Conservation (phyloP, 306 rosid genomes). For the Amphicarpaea edgeworthii region DNA sequence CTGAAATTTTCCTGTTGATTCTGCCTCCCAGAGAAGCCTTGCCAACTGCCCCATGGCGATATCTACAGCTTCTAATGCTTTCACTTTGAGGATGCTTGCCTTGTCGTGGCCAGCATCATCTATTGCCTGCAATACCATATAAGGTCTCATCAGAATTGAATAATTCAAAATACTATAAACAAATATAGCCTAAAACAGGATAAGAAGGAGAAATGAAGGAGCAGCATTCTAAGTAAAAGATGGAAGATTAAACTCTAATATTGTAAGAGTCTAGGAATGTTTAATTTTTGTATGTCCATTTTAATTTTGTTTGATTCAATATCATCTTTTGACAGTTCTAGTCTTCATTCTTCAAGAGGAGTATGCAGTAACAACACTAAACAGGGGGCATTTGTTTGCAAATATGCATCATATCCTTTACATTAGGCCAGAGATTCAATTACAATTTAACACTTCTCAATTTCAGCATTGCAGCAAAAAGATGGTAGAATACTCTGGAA, state of each 20-base stretch:
- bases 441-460: slow-evolving; percentile 8
- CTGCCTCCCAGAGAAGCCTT: slow-evolving; percentile 89
- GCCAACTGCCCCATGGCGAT: slow-evolving; percentile 84
- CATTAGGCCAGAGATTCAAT: not conserved
- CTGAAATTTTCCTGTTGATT: slow-evolving; percentile 67
- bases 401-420: slow-evolving; percentile 24
- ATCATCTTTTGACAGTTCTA: not conserved
- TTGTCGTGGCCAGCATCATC: slow-evolving; percentile 98
- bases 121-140: slow-evolving; percentile 74
- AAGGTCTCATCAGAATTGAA: slow-evolving; percentile 23
- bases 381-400: slow-evolving; percentile 16
- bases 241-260: slow-evolving; percentile 2
- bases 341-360: slow-evolving; percentile 23
- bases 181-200: not conserved
- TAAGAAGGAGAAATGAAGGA: slow-evolving; percentile 18
- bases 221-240: slow-evolving; percentile 5
- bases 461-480: not conserved
- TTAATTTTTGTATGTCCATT: not conserved
- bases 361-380: slow-evolving; percentile 17
- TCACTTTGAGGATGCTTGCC: slow-evolving; percentile 82
- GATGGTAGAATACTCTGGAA: slow-evolving; percentile 7
- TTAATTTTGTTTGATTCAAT: slow-evolving; percentile 16
- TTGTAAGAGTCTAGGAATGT: not conserved
- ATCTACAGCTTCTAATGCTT: slow-evolving; percentile 90
- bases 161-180: slow-evolving; percentile 10